Evolutionary conservation across 495 filamentous ascomycete genomes (phyloP), one percentile per base, ranked within the genome.

Genomic region (Clohesyomyces aquaticus): DNA sequence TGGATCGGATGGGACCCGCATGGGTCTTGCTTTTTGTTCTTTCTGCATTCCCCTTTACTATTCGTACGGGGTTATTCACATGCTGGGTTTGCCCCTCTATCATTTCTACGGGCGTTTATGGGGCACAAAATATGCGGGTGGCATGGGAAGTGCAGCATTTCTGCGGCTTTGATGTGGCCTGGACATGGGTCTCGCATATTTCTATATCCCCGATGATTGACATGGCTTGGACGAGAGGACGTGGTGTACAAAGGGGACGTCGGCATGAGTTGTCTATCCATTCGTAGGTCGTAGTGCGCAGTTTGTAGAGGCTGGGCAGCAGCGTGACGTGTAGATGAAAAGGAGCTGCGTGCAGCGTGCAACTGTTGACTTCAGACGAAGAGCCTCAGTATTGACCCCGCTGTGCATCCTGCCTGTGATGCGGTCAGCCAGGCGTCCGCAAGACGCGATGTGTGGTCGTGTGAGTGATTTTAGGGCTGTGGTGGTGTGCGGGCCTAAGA

Each of bases 91-190:
- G n/a, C n/a, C n/a, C n/a, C n/a, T n/a, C n/a, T n/a, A n/a, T n/a
- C n/a, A n/a, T n/a, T 18, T 22, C 16, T 47, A 18, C 21, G 6
- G 43, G 43, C 16, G 14, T 47, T 22, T 22, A 18, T n/a, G 43
- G 8, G 14, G 16, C 43, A 18, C 21, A 22, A 22, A n/a, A 22
- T 22, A 47, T 47, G 4, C 43, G 43, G 16, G 21, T 4, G 21
- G 21, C 6, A 47, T 22, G n/a, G 43, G 14, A 4, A 4, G 43
- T 47, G 43, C 43, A 47, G 43, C 43, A 47, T 47, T 47, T 52
- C 49, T 29, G 49, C 49, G 49, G 49, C 10, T 52, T 52, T 29
- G 4, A 10, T 52, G 29, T 29, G 49, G 49, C 49, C 27, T 52
- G 49, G 26, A 29, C 26, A 52, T 16, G 18, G 49, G 49, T 11